phyloP scores from a whole-genome alignment of 2,329 filamentous ascomycete species.

The Nemania sp. region DNA sequence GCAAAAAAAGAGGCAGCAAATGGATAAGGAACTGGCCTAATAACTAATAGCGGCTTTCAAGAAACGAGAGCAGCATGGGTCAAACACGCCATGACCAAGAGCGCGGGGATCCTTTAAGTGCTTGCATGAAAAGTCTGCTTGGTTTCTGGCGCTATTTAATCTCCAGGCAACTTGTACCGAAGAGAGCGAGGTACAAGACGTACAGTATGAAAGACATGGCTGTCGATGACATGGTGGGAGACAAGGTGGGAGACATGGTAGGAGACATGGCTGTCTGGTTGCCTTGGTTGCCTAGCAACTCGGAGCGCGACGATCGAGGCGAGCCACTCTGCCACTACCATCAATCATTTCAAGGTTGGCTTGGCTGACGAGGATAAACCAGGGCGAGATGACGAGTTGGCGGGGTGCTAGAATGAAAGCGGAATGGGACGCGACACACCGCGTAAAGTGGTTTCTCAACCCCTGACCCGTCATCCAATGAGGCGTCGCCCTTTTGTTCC shows the following conservation, averaged over 20 bases:
- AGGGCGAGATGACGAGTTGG: slow-evolving; percentile 34
- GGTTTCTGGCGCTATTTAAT: slow-evolving; percentile 30
- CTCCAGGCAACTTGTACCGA: slow-evolving; percentile 27
- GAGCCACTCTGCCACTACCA: slow-evolving; percentile 27
- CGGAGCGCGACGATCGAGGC: slow-evolving; percentile 27
- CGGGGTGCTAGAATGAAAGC: slow-evolving; percentile 38
- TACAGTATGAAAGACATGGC: slow-evolving; percentile 36
- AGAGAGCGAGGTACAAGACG: background rate
- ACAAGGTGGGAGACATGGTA: slow-evolving; percentile 35
- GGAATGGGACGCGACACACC: slow-evolving; percentile 43
- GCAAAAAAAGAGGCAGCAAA: slow-evolving; percentile 32
- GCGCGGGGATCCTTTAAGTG: slow-evolving; percentile 40
- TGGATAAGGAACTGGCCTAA: slow-evolving; percentile 10
- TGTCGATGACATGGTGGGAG: slow-evolving; percentile 31
- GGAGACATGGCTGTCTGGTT: slow-evolving; percentile 33
- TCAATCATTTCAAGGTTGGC: slow-evolving; percentile 32
- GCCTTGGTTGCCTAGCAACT: slow-evolving; percentile 45
- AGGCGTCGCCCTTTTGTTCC: slow-evolving; percentile 13
- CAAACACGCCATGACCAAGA: slow-evolving; percentile 29
- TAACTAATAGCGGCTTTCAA: slow-evolving; percentile 22
- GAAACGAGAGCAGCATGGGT: slow-evolving; percentile 26
- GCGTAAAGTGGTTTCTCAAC: slow-evolving; percentile 46
- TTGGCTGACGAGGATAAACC: slow-evolving; percentile 32
- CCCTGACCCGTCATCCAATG: slow-evolving; percentile 33
- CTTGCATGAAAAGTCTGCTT: slow-evolving; percentile 42